Conservation (phyloP, 1,284 basidiomycete species). For the Moesziomyces globuligerus region DNA sequence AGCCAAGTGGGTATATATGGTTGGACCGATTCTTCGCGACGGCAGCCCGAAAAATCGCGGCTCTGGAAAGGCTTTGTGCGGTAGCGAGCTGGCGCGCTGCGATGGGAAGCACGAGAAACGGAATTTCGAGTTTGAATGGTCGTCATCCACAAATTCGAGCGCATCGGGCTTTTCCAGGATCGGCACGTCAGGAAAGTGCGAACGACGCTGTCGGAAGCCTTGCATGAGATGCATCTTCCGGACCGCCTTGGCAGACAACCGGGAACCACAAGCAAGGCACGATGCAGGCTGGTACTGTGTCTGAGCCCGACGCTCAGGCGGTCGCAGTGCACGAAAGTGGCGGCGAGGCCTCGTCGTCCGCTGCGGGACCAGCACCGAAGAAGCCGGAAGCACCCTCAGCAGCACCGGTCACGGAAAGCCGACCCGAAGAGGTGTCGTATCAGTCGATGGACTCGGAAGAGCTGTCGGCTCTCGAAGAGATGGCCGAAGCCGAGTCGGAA, state of each 20-base stretch:
- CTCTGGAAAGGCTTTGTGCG: not conserved
- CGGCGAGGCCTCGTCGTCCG: not conserved
- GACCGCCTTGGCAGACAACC: too few relatives aligned
- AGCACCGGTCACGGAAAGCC: not conserved
- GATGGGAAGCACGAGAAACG: not conserved
- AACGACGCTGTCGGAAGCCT: conserved; percentile 1
- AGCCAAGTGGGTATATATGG: conserved; percentile 17
- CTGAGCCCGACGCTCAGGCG: too few relatives aligned
- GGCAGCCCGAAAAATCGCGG: not conserved
- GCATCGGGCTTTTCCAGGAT: not conserved
- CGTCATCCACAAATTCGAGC: not conserved
- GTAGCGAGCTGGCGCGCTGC: not conserved
- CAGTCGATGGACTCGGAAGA: conserved; percentile 61
- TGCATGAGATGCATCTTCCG: too few relatives aligned
- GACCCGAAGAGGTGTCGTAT: conserved; percentile 18
- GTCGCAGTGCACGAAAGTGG: not conserved
- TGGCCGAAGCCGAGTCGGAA: conserved; percentile 55
- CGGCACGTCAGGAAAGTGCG: conserved; percentile 7
- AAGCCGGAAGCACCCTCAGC: not conserved
- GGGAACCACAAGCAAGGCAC: too few relatives aligned
- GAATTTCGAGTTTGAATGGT: conserved; percentile 36
- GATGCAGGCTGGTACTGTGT: too few relatives aligned
- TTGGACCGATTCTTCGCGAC: conserved; percentile 1
- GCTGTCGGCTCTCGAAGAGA: conserved; percentile 59
- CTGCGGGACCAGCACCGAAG: not conserved